Evolutionary conservation across 2,329 filamentous ascomycete genomes (phyloP).

Genomic region (Seiridium cupressi): DNA sequence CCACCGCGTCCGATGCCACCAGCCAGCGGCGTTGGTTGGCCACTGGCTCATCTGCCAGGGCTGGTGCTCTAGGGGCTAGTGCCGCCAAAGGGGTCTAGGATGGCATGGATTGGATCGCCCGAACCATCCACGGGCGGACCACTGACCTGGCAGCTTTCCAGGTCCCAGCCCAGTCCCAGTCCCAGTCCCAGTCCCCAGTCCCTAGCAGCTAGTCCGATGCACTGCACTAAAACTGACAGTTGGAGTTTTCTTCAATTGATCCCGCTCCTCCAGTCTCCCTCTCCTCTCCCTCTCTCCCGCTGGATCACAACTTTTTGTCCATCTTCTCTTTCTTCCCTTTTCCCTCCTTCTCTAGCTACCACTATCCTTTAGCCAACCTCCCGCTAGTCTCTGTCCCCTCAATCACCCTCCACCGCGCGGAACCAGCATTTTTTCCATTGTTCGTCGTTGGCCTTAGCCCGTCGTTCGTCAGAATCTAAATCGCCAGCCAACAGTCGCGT

Average conservation of each 20-base stretch:
- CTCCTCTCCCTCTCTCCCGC: constrained; percentile 10
- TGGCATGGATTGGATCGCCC: not conserved
- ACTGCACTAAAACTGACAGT: not conserved
- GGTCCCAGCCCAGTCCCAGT: not conserved
- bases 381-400: constrained; percentile 29
- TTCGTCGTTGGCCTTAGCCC: constrained; percentile 21
- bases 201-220: not conserved
- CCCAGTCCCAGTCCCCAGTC: not conserved
- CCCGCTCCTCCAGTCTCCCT: constrained; percentile 9
- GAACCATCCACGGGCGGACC: not conserved
- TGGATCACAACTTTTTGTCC: constrained; percentile 19
- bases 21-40: no score
- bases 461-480: constrained; percentile 21
- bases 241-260: not conserved
- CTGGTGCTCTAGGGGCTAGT: not conserved
- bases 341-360: constrained; percentile 25
- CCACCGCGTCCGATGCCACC: no score
- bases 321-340: constrained; percentile 27
- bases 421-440: constrained; percentile 24
- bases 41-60: no score
- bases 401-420: constrained; percentile 29
- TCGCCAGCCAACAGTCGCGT: constrained; percentile 19
- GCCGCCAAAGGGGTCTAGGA: not conserved
- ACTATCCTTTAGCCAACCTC: constrained; percentile 30
- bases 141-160: not conserved